Conservation (phyloP, 2,329 filamentous ascomycete genomes). For the Pyrenochaeta sp. region DNA sequence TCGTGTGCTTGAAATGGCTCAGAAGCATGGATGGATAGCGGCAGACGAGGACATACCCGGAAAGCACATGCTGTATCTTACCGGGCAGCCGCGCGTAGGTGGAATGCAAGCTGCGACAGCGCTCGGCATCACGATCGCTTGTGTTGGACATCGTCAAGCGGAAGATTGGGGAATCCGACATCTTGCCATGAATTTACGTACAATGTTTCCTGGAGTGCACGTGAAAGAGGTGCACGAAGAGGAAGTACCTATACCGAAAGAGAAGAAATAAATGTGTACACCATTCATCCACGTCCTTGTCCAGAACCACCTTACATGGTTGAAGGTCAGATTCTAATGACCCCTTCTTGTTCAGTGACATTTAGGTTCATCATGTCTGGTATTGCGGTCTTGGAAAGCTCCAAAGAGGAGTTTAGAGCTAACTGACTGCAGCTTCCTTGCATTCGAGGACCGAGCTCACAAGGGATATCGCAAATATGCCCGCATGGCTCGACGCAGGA, state of each 20-base stretch:
- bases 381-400: too few species aligned
- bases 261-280: background rate
- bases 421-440: too few species aligned
- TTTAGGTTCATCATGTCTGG: too few species aligned
- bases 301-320: too few species aligned
- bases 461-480: too few species aligned
- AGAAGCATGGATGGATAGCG: slow-evolving; percentile 33
- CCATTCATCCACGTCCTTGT: too few species aligned
- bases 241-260: slow-evolving; percentile 25
- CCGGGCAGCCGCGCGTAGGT: slow-evolving; percentile 46
- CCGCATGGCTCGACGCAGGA: too few species aligned
- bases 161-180: slow-evolving; percentile 54
- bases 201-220: slow-evolving; percentile 37
- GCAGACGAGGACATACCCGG: slow-evolving; percentile 26
- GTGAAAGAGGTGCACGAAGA: slow-evolving; percentile 50
- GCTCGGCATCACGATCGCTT: slow-evolving; percentile 45
- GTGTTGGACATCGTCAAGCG: slow-evolving; percentile 49
- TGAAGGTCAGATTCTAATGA: too few species aligned
- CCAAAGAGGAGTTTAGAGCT: too few species aligned
- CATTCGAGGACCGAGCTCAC: too few species aligned
- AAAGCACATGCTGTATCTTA: slow-evolving; percentile 48
- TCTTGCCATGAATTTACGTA: slow-evolving; percentile 37
- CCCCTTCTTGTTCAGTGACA: too few species aligned
- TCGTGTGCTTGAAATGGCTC: slow-evolving; percentile 41
- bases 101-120: slow-evolving; percentile 44